Evolutionary conservation across 2,329 filamentous ascomycete genomes (phyloP).

Genomic region (Acrocalymma vagum): DNA sequence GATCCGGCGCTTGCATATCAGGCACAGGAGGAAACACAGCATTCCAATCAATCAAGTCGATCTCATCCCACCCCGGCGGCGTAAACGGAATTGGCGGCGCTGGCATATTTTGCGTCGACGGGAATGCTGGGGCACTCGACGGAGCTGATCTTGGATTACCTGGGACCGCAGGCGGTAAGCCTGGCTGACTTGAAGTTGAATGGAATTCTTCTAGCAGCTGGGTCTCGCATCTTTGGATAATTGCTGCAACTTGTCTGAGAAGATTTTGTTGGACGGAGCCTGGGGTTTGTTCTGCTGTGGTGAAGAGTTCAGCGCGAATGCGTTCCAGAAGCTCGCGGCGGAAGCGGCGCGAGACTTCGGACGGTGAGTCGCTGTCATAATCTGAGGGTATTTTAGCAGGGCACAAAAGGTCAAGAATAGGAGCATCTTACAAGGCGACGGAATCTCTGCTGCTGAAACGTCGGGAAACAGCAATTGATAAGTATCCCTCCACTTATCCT

Average conservation of each 20-base stretch:
- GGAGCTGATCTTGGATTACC: neutral
- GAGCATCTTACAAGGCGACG: slow-evolving; percentile 44
- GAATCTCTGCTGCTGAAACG: slow-evolving; percentile 33
- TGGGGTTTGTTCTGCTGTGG: slow-evolving; percentile 26
- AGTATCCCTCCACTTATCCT: slow-evolving; percentile 50
- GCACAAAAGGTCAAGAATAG: too few relatives aligned
- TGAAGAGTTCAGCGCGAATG: slow-evolving; percentile 41
- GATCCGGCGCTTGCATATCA: slow-evolving; percentile 5
- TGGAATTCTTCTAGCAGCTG: slow-evolving; percentile 28
- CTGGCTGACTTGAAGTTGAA: slow-evolving; percentile 5
- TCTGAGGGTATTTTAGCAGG: slow-evolving; percentile 30
- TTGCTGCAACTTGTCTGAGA: slow-evolving; percentile 33
- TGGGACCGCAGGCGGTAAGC: slow-evolving; percentile 8
- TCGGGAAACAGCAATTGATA: slow-evolving; percentile 50
- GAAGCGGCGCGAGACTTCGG: slow-evolving; percentile 35
- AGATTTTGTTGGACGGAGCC: slow-evolving; percentile 34
- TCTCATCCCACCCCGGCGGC: slow-evolving; percentile 13
- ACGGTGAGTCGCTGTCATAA: slow-evolving; percentile 40
- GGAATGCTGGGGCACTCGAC: slow-evolving; percentile 3
- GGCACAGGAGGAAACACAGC: slow-evolving; percentile 22
- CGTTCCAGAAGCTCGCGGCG: slow-evolving; percentile 44
- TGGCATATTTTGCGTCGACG: slow-evolving; percentile 2
- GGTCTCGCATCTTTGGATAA: slow-evolving; percentile 36
- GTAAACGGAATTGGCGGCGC: slow-evolving; percentile 11
- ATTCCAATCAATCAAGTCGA: slow-evolving; percentile 31